Base-by-base conservation (phyloP, 2,329 filamentous ascomycete genomes). In the Pestalotiopsis sp. region DNA sequence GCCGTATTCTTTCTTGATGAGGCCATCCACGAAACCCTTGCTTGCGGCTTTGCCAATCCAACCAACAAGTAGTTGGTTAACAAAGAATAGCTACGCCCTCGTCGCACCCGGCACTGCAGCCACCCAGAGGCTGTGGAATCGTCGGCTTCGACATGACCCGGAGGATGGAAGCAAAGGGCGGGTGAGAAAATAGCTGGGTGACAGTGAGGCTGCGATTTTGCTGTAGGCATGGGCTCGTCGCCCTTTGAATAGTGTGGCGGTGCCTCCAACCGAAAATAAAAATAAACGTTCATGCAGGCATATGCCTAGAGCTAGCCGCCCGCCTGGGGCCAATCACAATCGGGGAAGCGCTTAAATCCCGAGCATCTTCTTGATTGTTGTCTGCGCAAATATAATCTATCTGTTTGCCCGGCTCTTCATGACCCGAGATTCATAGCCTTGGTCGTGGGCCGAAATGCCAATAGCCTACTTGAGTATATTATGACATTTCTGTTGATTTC, bases 341-440 rank as follows among this genome's bases (percentile, higher is more conserved):
- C 66, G 23, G 23, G 57, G 67, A 61, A 39, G 57, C 49, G 20
- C 66, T 67, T 49, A 52, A 39, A 12, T 25, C 63, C 61, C 68
- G 14, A 38, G 62, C 45, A 6, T 20, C 45, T 52, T 11, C 9
- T 23, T 1, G 7, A n/a, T 52, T 52, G 17, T 52, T 52, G 7
- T n/a, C 14, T 9, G 45, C 20, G 17, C 45, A 52, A n/a, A n/a
- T n/a, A 52, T 20, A 52, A 52, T 52, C 45, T 52, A 52, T 52
- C 20, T 52, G 17, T 11, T 52, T 4, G 20, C 45, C 45, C 14
- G 45, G 27, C 4, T 27, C 4, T 4, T 4, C 17, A 52, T n/a
- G 17, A 52, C 17, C 45, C 45, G 45, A 36, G 17, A 52, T 9
- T 52, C 45, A 11, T 20, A 52, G 20, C 2, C 6, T 52, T 52